Evolutionary conservation across 2,329 filamentous ascomycete species (phyloP), one percentile per base, ranked within the genome.

Genomic region (Diaporthe vexans): DNA sequence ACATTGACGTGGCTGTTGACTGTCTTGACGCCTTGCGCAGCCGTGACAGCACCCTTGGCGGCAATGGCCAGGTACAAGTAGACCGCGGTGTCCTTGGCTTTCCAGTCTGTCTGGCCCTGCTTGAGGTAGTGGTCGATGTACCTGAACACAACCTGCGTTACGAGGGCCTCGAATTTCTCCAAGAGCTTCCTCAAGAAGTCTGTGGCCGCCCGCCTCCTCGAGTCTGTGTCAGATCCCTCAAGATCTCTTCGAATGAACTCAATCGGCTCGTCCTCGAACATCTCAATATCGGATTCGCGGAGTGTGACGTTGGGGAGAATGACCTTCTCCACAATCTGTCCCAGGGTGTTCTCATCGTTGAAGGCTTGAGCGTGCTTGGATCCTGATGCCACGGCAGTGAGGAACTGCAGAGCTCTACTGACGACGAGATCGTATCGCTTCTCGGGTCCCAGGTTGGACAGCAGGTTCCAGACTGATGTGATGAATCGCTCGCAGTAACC

Each of bases 211-310:
- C 97, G 91, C 78, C 97, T 90, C 80, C 97, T 90, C 1, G 97
- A 99, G 82, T 98, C 97, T 72, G 94, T 97, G 83, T 99, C 97
- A 1, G 97, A 98, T 9, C 97, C 97, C 83, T 99, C 97, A 63
- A 99, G 87, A 83, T 99, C 97, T 79, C 95, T 91, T 76, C 97
- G 91, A 80, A 99, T 99, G 81, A 97, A 99, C 83, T 99, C 97
- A 77, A 99, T 99, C 0, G 97, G 97, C 85, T 99, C 97, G 81
- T 99, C 97, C 82, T 99, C 97, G 79, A 99, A 98, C 78, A 98
- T 89, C 82, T 99, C 97, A 72, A 98, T 90, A 78, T 99, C 97
- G 0, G 95, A 97, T 80, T 98, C 97, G 77, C 97, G 92, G 75
- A 99, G 86, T 21, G 94, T 93, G 74, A 99, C 91, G 80, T 99